A percentile compares a stretch with the other conserved stretches of the same genome.
Conservation (phyloP, 257 asterid genomes). For the Fraxinus pennsylvanica region DNA sequence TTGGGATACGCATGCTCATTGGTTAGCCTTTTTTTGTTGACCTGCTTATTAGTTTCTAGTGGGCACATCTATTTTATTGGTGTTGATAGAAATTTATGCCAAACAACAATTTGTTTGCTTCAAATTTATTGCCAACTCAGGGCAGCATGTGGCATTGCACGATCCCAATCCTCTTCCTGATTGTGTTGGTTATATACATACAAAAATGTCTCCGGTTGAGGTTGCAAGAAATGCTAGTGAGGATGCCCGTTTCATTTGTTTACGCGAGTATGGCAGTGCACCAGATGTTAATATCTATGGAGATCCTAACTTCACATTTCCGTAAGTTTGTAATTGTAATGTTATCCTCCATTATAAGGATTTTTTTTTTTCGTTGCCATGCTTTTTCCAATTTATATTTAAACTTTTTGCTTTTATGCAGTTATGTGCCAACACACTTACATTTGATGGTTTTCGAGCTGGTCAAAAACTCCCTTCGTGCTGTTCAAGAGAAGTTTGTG, state of each 20-base stretch:
- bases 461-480: constrained; percentile 93
- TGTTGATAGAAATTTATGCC: constrained; percentile 15
- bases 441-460: constrained; percentile 93
- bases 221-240: constrained; percentile 79
- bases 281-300: constrained; percentile 86
- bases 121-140: constrained; percentile 45
- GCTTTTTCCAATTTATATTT: too few species aligned
- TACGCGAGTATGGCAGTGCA: constrained; percentile 83
- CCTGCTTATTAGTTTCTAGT: constrained; percentile 6
- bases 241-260: constrained; percentile 84
- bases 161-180: constrained; percentile 86
- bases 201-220: constrained; percentile 87
- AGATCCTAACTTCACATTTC: constrained; percentile 45
- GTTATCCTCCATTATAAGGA: neutral
- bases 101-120: constrained; percentile 19
- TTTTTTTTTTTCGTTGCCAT: neutral
- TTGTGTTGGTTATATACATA: constrained; percentile 83
- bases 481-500: constrained; percentile 81
- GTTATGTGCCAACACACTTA: constrained; percentile 89
- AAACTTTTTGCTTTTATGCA: constrained; percentile 39
- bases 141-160: constrained; percentile 94
- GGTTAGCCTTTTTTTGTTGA: constrained; percentile 46
- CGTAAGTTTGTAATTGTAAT: too few species aligned
- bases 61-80: constrained; percentile 8
- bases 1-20: constrained; percentile 95